Percentiles rank a stretch among this genome's conserved stretches.
Conservation (phyloP, 2,329 filamentous ascomycete species). For the Colletotrichum gloeosporioides region DNA sequence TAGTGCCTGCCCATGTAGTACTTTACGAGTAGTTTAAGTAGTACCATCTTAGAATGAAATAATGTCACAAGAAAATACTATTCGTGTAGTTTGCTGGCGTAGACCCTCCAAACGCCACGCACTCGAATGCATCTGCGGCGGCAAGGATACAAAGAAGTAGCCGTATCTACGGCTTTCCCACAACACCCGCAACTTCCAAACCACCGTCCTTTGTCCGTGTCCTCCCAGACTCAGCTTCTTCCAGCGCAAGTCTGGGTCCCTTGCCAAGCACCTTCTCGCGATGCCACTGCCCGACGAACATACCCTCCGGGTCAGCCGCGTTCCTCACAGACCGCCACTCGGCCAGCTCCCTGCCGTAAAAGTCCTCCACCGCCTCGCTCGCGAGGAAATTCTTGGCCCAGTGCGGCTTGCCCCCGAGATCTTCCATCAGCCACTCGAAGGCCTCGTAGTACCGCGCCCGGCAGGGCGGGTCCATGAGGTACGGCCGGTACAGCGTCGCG, state of each 20-base stretch:
- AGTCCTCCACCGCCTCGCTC: conserved; percentile 61
- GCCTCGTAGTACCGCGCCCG: conserved; percentile 81
- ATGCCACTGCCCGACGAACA: conserved; percentile 94
- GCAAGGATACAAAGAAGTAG: not conserved
- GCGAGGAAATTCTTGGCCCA: conserved; percentile 91
- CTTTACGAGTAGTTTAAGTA: accelerated
- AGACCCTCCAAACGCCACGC: not conserved
- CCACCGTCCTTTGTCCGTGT: not conserved
- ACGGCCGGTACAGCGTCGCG: conserved; percentile 86
- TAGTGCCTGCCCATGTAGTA: not conserved
- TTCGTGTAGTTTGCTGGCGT: not conserved
- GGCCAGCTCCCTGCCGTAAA: conserved; percentile 73
- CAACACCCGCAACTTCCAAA: not conserved
- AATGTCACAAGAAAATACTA: not conserved
- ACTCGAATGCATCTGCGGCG: not conserved
- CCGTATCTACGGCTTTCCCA: not conserved
- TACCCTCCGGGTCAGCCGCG: conserved; percentile 77
- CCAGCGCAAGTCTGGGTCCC: conserved; percentile 36
- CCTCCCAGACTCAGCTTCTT: conserved; percentile 36
- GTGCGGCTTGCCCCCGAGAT: conserved; percentile 81
- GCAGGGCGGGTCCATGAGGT: conserved; percentile 78
- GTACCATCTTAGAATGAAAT: not conserved
- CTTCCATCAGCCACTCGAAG: conserved; percentile 90
- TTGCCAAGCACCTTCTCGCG: conserved; percentile 65
- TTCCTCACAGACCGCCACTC: conserved; percentile 73